phyloP scores from a whole-genome alignment of 139 green algal species.

The Prasinococcaceae sp. region DNA sequence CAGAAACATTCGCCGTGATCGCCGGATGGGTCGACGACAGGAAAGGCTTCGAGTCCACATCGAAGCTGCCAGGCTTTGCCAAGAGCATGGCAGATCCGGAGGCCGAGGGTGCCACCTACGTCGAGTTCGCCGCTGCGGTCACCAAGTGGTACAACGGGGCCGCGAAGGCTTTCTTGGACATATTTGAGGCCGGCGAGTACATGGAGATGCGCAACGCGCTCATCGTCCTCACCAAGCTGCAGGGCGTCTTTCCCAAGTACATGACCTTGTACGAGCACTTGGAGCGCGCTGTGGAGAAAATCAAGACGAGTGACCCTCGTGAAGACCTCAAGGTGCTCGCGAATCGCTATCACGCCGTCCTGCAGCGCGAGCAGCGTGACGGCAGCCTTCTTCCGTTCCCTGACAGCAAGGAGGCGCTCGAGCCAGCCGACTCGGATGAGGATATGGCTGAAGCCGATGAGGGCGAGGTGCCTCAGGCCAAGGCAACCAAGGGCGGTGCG shows the following conservation, averaged over 20 bases:
- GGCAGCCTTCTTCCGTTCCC: too few species aligned
- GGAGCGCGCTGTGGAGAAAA: not conserved
- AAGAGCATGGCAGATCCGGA: not conserved
- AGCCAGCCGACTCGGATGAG: not conserved
- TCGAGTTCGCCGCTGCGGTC: conserved; percentile 19
- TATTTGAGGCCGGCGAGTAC: conserved; percentile 30
- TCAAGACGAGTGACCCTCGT: conserved; percentile 3
- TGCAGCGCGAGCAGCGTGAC: not conserved
- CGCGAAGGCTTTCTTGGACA: conserved; percentile 17
- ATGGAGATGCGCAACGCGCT: conserved; percentile 35
- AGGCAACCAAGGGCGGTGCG: not conserved
- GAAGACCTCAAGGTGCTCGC: conserved; percentile 12
- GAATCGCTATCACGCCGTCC: conserved; percentile 6
- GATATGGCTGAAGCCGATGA: not conserved
- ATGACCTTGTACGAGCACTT: not conserved
- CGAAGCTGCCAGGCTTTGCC: conserved; percentile 3
- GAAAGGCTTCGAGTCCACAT: too few species aligned
- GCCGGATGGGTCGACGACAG: conserved; percentile 21
- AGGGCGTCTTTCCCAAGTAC: conserved; percentile 14
- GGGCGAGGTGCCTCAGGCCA: not conserved
- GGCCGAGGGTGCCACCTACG: not conserved
- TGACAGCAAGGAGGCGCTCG: not conserved
- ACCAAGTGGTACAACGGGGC: conserved; percentile 25
- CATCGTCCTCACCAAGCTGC: conserved; percentile 31
- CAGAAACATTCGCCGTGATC: conserved; percentile 31